Evolutionary conservation across 768 basidiomycete species (phyloP).

Genomic region (Xerocomus brunneocitrinus): DNA sequence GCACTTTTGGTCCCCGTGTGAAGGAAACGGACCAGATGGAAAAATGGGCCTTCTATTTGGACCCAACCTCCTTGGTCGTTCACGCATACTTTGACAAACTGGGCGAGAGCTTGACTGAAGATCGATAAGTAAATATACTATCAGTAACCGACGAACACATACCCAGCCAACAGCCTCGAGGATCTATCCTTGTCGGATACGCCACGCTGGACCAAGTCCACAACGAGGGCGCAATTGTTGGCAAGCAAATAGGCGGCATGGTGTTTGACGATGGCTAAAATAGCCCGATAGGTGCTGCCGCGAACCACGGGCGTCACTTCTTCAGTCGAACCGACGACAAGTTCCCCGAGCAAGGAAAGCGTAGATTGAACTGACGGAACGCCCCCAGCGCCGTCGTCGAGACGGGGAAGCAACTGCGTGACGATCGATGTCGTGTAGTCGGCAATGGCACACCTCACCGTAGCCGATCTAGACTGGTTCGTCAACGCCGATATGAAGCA

Average conservation of each 20-base stretch:
- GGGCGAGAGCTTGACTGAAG: constrained; percentile 41
- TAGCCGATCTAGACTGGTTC: constrained; percentile 10
- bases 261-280: constrained; percentile 42
- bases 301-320: constrained; percentile 48
- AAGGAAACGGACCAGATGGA: constrained; percentile 45
- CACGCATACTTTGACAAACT: constrained; percentile 43
- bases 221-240: constrained; percentile 28
- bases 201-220: constrained; percentile 43
- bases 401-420: constrained; percentile 6
- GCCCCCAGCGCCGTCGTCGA: neutral
- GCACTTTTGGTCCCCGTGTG: constrained; percentile 39
- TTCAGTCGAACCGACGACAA: constrained; percentile 42
- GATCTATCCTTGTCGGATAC: constrained; percentile 52
- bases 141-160: constrained; percentile 16
- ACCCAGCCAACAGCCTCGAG: constrained; percentile 69
- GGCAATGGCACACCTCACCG: constrained; percentile 18
- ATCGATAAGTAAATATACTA: constrained; percentile 9
- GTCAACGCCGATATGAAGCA: constrained; percentile 7
- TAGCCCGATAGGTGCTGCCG: constrained; percentile 37
- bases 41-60: constrained; percentile 40
- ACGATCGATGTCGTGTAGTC: constrained; percentile 18
- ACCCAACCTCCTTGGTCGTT: constrained; percentile 30
- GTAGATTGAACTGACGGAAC: constrained; percentile 28
- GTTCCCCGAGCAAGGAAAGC: constrained; percentile 31
- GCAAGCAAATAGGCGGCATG: constrained; percentile 30